Conservation (phyloP, 163 green algal genomes). For the Scenedesmus sp. region DNA sequence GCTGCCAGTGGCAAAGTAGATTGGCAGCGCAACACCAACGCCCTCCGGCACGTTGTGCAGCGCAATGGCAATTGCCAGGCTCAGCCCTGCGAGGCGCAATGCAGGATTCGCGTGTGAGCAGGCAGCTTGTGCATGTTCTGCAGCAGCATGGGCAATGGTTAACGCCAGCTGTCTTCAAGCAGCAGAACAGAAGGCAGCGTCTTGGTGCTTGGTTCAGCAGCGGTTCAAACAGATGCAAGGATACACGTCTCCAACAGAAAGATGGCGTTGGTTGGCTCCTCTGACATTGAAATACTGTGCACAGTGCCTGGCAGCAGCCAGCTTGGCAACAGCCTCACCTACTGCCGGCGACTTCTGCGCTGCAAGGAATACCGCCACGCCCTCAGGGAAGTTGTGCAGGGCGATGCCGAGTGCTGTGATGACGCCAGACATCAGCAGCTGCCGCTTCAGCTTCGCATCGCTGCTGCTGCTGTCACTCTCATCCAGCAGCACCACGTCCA, state of each 20-base stretch:
- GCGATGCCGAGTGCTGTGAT: constrained; percentile 82
- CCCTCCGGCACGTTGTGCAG: constrained; percentile 88
- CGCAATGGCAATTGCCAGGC: constrained; percentile 81
- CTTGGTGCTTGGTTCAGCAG: too few species aligned
- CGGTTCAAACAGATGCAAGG: too few species aligned
- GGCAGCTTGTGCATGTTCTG: background rate
- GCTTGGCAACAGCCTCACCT: background rate
- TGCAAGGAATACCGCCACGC: constrained; percentile 79
- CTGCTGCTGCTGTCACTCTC: background rate
- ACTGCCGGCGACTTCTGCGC: constrained; percentile 65
- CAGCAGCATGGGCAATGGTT: background rate
- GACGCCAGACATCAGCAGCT: constrained; percentile 71
- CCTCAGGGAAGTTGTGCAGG: constrained; percentile 87
- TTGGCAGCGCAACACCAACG: constrained; percentile 80
- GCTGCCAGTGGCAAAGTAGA: constrained; percentile 83
- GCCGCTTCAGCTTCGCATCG: constrained; percentile 42
- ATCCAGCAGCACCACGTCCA: constrained; percentile 6
- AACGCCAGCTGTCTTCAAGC: too few species aligned
- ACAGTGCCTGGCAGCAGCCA: too few species aligned
- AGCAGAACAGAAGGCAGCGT: too few species aligned
- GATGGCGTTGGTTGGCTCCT: too few species aligned
- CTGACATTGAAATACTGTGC: too few species aligned
- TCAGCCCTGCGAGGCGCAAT: constrained; percentile 68
- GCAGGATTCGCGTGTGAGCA: background rate
- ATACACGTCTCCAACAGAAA: too few species aligned